phyloP scores from a whole-genome alignment of 73 alveolate species.

The Tetrahymena malaccensis region DNA sequence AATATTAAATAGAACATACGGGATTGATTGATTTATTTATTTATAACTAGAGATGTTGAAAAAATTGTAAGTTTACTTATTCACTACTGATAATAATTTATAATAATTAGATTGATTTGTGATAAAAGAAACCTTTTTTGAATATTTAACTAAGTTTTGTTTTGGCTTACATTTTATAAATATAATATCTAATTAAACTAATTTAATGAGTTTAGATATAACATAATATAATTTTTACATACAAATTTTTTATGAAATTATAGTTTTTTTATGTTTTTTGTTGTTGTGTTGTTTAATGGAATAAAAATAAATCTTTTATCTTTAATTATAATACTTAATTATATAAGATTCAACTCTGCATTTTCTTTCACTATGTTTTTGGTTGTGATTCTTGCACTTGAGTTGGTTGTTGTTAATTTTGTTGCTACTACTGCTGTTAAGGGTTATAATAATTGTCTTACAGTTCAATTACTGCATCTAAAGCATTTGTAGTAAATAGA shows the following conservation, averaged over 20 bases:
- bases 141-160: background rate
- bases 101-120: too few species aligned
- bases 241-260: background rate
- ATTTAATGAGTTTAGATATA: background rate
- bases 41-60: too few species aligned
- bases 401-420: background rate
- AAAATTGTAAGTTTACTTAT: too few species aligned
- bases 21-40: too few species aligned
- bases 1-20: too few species aligned
- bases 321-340: too few species aligned
- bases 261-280: background rate
- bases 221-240: background rate
- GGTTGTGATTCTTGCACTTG: background rate
- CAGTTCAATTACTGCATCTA: background rate
- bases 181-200: background rate
- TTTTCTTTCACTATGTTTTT: background rate
- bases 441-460: background rate
- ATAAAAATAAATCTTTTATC: background rate
- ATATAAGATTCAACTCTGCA: background rate
- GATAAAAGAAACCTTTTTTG: too few species aligned
- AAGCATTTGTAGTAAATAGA: background rate
- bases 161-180: background rate
- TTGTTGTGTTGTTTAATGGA: background rate
- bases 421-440: background rate
- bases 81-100: too few species aligned